Conservation (phyloP, 176 grass and related monocot genomes). For the barley (Hordeum vulgare) region DNA sequence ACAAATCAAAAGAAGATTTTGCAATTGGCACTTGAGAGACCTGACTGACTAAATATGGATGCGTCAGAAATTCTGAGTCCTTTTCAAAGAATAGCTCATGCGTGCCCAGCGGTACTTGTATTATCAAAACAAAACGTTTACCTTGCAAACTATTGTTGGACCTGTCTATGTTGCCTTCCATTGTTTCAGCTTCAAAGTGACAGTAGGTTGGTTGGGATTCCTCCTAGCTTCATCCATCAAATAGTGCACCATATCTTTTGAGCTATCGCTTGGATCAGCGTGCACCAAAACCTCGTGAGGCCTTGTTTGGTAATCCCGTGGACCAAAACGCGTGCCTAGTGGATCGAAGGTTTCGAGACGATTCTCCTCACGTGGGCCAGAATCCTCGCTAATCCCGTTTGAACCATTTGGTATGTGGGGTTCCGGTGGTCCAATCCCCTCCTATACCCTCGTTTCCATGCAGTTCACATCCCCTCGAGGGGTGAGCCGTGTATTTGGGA, state of each 20-base stretch:
- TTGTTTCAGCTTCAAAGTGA: conserved; percentile 9
- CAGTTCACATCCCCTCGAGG: too few species aligned
- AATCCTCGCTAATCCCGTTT: too few species aligned
- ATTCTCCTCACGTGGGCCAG: too few species aligned
- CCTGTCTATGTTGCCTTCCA: conserved; percentile 1
- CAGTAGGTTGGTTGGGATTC: background rate
- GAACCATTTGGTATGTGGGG: too few species aligned
- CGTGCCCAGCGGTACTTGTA: background rate
- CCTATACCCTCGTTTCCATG: too few species aligned
- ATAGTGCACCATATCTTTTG: background rate
- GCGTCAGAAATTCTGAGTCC: background rate
- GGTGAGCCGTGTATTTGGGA: too few species aligned
- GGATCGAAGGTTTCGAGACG: too few species aligned
- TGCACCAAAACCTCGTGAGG: background rate
- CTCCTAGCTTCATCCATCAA: background rate
- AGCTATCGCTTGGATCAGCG: background rate
- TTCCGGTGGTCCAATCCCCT: too few species aligned
- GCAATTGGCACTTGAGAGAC: background rate
- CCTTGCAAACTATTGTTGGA: conserved; percentile 13
- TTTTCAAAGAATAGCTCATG: background rate
- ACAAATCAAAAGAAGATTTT: background rate
- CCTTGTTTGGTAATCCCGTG: too few species aligned
- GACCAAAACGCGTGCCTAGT: too few species aligned
- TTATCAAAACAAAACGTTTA: background rate
- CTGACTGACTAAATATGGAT: background rate